These are phyloP conservation scores for Mycosphaerella arachidis DNA, from an alignment of 2,329 filamentous ascomycete species.

Conservation along the genomic window DNA sequence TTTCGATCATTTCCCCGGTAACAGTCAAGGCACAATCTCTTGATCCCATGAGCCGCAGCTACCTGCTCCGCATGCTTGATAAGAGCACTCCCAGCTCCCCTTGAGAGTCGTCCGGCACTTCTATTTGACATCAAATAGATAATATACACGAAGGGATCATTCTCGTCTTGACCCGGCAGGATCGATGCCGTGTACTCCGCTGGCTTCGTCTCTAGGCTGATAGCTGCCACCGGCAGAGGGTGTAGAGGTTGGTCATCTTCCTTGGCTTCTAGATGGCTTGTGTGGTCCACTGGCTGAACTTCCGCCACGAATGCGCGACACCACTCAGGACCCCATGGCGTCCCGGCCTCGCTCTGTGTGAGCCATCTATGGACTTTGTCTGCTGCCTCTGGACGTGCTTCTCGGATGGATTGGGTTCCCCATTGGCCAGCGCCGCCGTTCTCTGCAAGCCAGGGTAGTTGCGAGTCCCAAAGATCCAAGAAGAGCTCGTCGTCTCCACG, in stretches of 20 bases:
- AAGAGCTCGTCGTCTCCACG: constrained; percentile 12
- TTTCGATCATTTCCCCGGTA: constrained; percentile 16
- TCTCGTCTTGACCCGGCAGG: constrained; percentile 53
- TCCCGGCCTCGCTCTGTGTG: constrained; percentile 4
- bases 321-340: constrained; percentile 9
- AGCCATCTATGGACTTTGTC: constrained; percentile 8
- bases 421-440: constrained; percentile 19
- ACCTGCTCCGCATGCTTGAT: constrained; percentile 13
- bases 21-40: constrained; percentile 17
- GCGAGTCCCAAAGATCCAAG: constrained; percentile 18
- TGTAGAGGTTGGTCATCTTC: not conserved
- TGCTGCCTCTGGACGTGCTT: not conserved
- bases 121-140: constrained; percentile 18
- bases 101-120: constrained; percentile 4
- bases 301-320: constrained; percentile 15
- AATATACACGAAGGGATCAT: constrained; percentile 15
- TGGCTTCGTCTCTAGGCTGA: constrained; percentile 12
- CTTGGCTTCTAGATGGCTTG: not conserved
- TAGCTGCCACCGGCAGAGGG: constrained; percentile 7
- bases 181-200: constrained; percentile 43
- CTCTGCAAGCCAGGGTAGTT: constrained; percentile 13
- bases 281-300: no score
- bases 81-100: constrained; percentile 12
- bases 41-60: constrained; percentile 1
- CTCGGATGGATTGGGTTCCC: constrained; percentile 10